Evolutionary conservation across 2,329 filamentous ascomycete species (phyloP).

Genomic region (Thielaviopsis cerberus): DNA sequence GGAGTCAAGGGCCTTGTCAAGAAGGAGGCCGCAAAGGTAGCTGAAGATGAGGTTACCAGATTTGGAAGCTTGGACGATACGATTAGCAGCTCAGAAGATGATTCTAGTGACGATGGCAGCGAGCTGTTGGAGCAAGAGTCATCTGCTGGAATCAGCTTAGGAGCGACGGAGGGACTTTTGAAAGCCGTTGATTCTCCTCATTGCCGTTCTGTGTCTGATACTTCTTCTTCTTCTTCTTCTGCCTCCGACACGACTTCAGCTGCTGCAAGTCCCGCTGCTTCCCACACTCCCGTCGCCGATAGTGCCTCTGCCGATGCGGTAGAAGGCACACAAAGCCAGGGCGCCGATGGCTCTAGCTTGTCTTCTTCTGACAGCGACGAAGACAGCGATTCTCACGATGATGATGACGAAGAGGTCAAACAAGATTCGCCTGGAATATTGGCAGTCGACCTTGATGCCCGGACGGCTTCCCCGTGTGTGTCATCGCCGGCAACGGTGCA

Average conservation of each 20-base stretch:
- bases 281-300: not conserved
- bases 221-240: not conserved
- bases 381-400: not conserved
- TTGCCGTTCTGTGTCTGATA: not conserved
- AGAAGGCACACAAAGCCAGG: not conserved
- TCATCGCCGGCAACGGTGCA: not conserved
- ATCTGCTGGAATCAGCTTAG: not conserved
- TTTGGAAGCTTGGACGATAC: not conserved
- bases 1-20: not conserved
- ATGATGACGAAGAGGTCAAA: not conserved
- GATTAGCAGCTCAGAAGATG: not conserved
- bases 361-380: too few relatives aligned
- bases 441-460: not conserved
- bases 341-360: not conserved
- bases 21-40: not conserved
- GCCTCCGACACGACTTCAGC: not conserved
- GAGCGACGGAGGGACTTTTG: not conserved
- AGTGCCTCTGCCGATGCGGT: not conserved
- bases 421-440: not conserved
- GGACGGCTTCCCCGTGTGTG: not conserved
- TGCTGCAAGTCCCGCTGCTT: not conserved
- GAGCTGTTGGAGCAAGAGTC: not conserved
- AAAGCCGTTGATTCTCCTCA: not conserved
- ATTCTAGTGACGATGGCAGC: not conserved
- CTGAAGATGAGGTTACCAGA: not conserved